Evolutionary conservation across 305 asterid genomes (phyloP).

Genomic region (Fraxinus sp.): DNA sequence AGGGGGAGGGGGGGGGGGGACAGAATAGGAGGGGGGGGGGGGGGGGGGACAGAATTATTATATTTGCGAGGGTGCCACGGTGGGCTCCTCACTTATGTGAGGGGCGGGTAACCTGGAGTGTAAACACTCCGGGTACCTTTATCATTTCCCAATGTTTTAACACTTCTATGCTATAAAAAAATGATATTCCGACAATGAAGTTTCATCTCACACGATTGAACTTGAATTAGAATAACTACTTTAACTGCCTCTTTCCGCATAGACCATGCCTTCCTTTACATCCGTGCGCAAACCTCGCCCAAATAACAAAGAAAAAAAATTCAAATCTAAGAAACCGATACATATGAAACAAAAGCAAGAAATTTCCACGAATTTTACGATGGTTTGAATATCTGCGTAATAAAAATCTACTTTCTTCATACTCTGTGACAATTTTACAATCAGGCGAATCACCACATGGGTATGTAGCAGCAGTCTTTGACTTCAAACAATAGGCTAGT

Average conservation of each 20-base stretch:
- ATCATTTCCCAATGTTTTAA: too few relatives aligned
- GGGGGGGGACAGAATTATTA: too few relatives aligned
- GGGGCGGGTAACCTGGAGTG: too few relatives aligned
- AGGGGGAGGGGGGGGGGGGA: too few relatives aligned
- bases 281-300: conserved; percentile 30
- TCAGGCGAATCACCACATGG: conserved; percentile 31
- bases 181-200: conserved; percentile 2
- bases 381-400: conserved; percentile 1
- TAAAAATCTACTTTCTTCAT: conserved; percentile 3
- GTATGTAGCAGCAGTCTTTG: conserved; percentile 35
- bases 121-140: too few relatives aligned
- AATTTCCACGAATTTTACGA: background rate
- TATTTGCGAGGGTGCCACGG: too few relatives aligned
- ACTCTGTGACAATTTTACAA: conserved; percentile 17
- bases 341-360: background rate
- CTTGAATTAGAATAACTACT: conserved; percentile 12
- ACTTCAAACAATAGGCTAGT: conserved; percentile 31
- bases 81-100: too few relatives aligned
- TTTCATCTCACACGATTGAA: conserved; percentile 7
- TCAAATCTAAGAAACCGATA: conserved; percentile 5
- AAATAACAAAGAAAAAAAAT: conserved; percentile 11
- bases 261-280: conserved; percentile 27
- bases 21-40: too few relatives aligned
- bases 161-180: background rate
- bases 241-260: conserved; percentile 36